Evolutionary conservation across 306 rosid genomes (phyloP).

Genomic region (Glycyrrhiza uralensis): DNA sequence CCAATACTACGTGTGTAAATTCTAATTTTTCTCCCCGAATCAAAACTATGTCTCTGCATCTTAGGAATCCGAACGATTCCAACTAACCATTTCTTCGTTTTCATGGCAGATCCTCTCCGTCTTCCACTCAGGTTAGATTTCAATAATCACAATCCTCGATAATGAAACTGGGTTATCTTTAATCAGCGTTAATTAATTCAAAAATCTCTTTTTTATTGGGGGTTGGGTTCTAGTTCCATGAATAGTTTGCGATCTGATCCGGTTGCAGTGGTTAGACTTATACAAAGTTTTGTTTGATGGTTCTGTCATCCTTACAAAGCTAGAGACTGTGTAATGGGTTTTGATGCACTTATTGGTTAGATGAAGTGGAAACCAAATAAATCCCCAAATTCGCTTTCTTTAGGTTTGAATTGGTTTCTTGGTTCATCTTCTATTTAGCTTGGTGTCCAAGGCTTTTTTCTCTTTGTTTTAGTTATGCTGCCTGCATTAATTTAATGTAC

Average conservation of each 20-base stretch:
- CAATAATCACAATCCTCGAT: not conserved
- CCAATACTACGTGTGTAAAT: not conserved
- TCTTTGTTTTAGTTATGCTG: not conserved
- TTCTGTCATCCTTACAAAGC: too few species aligned
- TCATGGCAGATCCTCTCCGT: conserved; percentile 53
- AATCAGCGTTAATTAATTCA: not conserved
- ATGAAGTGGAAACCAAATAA: conserved; percentile 17
- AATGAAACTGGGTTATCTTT: not conserved
- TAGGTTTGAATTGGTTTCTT: conserved; percentile 8
- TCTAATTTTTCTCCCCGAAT: conserved; percentile 7
- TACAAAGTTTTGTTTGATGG: not conserved
- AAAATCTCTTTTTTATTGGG: not conserved
- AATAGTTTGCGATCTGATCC: conserved; percentile 48
- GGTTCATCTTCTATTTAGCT: conserved; percentile 13
- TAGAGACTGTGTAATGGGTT: not conserved
- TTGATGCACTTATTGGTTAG: not conserved
- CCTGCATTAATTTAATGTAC: conserved; percentile 7
- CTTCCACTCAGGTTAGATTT: conserved; percentile 54
- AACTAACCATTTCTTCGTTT: conserved; percentile 31
- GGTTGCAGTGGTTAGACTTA: conserved; percentile 30
- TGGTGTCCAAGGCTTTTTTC: conserved; percentile 1
- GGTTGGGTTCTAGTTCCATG: not conserved
- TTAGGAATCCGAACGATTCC: not conserved
- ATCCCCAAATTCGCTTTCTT: not conserved
- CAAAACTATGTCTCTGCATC: not conserved